Base-by-base conservation (phyloP, 2,329 filamentous ascomycete species). In the Aspergillus glaucus region DNA sequence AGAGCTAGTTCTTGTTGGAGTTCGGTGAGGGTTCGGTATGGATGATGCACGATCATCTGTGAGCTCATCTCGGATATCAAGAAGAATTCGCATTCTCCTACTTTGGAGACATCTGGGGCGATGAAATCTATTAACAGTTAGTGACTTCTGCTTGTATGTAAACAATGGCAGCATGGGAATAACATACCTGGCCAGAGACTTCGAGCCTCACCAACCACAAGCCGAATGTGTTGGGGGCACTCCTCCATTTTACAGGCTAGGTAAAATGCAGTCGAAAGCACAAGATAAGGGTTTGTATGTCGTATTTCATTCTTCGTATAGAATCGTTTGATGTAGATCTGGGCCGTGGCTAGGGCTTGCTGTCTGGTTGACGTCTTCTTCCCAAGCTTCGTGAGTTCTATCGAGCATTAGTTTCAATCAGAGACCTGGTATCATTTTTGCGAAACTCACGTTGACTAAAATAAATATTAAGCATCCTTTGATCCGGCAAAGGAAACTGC, bases 241-340 rank as follows among this genome's bases (percentile, higher is more conserved):
- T 98, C 93, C 68, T 98, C 93, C 82, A 95, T 95, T 72, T 98
- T 98, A 74, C 90, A 95, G 17, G 93, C 91, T 32, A 98, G 77
- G 67, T 98, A 98, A 52, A 97, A 79, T 4, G 92, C 88, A 1
- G 93, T 97, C n/a, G 90, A 86, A 55, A 95, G 80, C 50, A 97
- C 83, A 32, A 97, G 82, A 64, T 95, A 95, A 3, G 92, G 90
- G 61, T 97, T 98, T 43, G 91, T 95, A 54, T 86, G 84, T 49
- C 92, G 86, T 55, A 97, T 90, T 63, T 95, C 90, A 59, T 95
- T 87, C 59, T 87, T 88, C 42, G 83, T 83, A 69, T 95, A 97
- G 76, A 95, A 97, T 51, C 93, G 84, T 62, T 94, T 92, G 59
- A 97, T 80, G 71, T 97, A 98, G 56, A 96, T 79, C 64, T 97